Evolutionary conservation across 352 stramenopile species (phyloP), one percentile per base, ranked within the genome.

Genomic region (Globisporangium sylvaticum): DNA sequence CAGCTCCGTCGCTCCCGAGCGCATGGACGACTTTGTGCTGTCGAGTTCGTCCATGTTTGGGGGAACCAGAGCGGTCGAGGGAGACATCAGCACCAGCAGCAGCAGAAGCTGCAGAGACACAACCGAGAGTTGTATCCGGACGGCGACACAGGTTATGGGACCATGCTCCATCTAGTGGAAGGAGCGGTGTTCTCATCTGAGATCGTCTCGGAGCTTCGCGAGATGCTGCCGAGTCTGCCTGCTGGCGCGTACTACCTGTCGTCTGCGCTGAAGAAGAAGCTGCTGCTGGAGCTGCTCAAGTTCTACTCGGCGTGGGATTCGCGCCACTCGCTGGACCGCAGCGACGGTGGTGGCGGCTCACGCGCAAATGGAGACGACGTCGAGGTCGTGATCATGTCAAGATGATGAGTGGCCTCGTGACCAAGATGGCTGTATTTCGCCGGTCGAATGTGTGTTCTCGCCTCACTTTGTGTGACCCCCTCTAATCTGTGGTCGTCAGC

Each of bases 241-340:
- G 73, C 73, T 2, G 80, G 75, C 0, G 67, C 66, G 34, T 90
- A 87, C 65, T 86, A 80, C 58, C 53, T 91, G 22, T 86, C 80
- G 12, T 65, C 62, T 8, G 58, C 74, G 27, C 64, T 91, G 22
- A 71, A 76, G 22, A 65, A 80, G 25, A 68, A 75, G 14, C 75
- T 91, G 5, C 65, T 90, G 24, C 65, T 84, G 2, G 78, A 80
- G 68, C 72, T 91, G 50, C 64, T 89, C 44, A 72, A 74, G 42
- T 91, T 87, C 70, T 91, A 87, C 70, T 68, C 78, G 3, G 64
- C 71, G 0, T 63, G 79, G 9, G 74, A 73, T 22, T 52, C 55
- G 32, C 68, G 53, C 0, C 62, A 57, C 8, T 9, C 29, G 15
- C 6, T 48, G n/a, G 60, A 74, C 42, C 18, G 8, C 3, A 60